Evolutionary conservation across 345 rosid species (phyloP).

Genomic region (Salix purpurea): DNA sequence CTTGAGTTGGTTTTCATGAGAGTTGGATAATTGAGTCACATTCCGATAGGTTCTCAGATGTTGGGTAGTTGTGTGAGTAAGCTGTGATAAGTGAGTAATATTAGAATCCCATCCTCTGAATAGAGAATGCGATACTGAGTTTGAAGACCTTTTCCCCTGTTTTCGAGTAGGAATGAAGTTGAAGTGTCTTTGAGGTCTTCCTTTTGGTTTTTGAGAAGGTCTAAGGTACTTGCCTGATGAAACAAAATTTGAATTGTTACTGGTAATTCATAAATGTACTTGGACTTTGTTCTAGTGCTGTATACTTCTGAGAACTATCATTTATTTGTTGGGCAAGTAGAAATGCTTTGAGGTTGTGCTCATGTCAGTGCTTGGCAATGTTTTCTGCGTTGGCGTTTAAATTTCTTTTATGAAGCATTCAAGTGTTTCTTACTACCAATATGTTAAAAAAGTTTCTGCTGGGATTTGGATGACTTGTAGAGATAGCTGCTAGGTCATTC

Average conservation of each 20-base stretch:
- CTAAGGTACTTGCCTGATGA: not conserved
- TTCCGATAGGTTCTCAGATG: not conserved
- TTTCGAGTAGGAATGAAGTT: no score
- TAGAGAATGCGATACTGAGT: no score
- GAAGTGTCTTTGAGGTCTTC: no score
- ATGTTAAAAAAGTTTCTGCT: no score
- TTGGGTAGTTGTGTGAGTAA: not conserved
- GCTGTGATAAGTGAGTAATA: not conserved
- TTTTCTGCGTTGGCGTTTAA: no score
- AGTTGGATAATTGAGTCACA: not conserved
- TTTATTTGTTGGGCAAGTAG: not conserved
- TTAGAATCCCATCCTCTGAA: no score
- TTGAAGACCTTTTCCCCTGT: no score
- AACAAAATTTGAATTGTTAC: not conserved
- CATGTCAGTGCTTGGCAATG: no score
- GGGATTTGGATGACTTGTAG: no score
- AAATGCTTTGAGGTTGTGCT: not conserved
- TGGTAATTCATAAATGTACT: not conserved
- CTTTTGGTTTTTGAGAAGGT: not conserved
- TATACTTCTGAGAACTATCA: not conserved
- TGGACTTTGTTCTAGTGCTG: not conserved
- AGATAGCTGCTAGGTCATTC: no score
- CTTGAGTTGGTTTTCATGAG: not conserved
- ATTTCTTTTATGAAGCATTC: no score
- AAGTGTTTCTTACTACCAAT: no score